phyloP scores from a whole-genome alignment of 2,329 filamentous ascomycete genomes.

The Colletotrichum trifolii region DNA sequence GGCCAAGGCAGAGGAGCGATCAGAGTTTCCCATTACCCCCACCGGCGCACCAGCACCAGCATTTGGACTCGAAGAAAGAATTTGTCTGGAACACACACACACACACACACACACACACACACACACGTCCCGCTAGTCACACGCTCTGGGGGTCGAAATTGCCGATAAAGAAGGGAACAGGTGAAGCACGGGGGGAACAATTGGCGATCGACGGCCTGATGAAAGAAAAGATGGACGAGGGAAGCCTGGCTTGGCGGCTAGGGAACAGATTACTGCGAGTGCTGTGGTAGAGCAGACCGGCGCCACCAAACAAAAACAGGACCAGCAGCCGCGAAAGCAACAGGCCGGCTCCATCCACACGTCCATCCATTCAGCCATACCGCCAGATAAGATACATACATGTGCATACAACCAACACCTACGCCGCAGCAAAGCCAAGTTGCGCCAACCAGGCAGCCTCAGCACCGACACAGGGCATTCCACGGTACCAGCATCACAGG shows the following conservation, averaged over 20 bases:
- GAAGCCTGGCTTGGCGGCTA: constrained; percentile 23
- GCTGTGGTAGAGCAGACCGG: too few species aligned
- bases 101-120: constrained; percentile 13
- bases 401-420: too few species aligned
- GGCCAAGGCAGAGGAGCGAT: constrained; percentile 2
- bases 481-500: background rate
- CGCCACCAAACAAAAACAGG: too few species aligned
- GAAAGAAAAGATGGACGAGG: constrained; percentile 20
- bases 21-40: constrained; percentile 23
- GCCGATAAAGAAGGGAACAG: constrained; percentile 7
- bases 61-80: constrained; percentile 24
- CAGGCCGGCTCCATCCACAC: too few species aligned
- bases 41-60: constrained; percentile 16
- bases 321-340: too few species aligned
- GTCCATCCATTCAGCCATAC: too few species aligned
- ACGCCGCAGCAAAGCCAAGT: too few species aligned
- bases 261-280: constrained; percentile 7
- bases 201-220: constrained; percentile 16
- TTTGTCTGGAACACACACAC: constrained; percentile 27
- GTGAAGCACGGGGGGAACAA: constrained; percentile 2
- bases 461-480: constrained; percentile 2
- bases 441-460: too few species aligned
- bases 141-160: constrained; percentile 14
- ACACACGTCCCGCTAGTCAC: constrained; percentile 5
- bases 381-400: too few species aligned